A percentile compares a stretch with the other conserved stretches of the same genome.
These are phyloP conservation scores for Herpetomonas tarakana DNA, from an alignment of 208 protist genomes.

Conservation along the genomic window DNA sequence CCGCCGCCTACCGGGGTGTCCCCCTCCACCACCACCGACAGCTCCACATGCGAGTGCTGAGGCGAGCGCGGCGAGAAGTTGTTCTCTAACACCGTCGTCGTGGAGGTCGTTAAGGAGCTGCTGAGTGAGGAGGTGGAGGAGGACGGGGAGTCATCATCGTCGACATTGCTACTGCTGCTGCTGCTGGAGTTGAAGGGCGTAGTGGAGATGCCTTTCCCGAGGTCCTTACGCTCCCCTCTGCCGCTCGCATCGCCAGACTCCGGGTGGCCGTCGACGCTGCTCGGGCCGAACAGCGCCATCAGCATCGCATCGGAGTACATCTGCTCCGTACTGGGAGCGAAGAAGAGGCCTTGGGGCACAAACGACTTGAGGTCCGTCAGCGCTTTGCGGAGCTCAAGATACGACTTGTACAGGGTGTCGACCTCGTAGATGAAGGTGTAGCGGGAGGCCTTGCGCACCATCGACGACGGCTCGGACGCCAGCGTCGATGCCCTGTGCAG, in stretches of 20 bases:
- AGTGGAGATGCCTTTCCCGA: no score
- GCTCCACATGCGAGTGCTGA: not conserved
- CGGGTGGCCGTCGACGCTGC: slow-evolving; percentile 2
- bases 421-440: slow-evolving; percentile 26
- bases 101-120: not conserved
- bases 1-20: not conserved
- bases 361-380: slow-evolving; percentile 46
- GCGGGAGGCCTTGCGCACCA: not conserved
- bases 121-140: not conserved
- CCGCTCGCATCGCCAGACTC: not conserved
- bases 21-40: not conserved
- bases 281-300: not conserved
- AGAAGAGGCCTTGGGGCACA: slow-evolving; percentile 42
- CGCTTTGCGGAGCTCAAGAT: slow-evolving; percentile 32
- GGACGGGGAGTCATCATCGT: slow-evolving; percentile 4
- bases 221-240: no score
- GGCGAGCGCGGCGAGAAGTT: not conserved
- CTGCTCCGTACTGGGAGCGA: not conserved
- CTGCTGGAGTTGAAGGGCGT: no score
- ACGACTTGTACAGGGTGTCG: slow-evolving; percentile 28
- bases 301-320: not conserved
- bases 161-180: not conserved
- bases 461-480: slow-evolving; percentile 2
- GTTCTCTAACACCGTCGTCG: not conserved
- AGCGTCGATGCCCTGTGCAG: slow-evolving; percentile 18